phyloP scores from a whole-genome alignment of 1,284 basidiomycete genomes.

The Macrocystidia cucumis region DNA sequence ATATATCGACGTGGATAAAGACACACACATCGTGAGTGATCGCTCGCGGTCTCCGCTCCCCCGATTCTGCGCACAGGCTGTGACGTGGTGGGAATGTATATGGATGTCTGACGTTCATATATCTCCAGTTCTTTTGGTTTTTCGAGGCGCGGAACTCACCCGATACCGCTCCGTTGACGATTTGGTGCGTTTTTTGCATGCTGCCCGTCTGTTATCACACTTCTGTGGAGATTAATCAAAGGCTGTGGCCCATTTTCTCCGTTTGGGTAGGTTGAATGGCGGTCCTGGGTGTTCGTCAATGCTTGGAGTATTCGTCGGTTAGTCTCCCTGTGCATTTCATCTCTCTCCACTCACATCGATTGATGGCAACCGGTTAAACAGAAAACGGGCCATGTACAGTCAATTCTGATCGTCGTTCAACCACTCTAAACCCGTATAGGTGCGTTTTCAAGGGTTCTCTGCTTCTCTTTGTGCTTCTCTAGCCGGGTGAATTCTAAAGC shows the following conservation, averaged over 20 bases:
- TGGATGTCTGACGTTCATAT: no score
- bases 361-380: no score
- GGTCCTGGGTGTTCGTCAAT: background rate
- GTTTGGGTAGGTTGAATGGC: background rate
- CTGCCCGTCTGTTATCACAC: background rate
- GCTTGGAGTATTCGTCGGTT: background rate
- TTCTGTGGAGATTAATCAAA: no score
- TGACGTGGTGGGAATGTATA: no score
- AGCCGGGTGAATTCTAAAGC: no score
- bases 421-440: conserved; percentile 36
- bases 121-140: background rate
- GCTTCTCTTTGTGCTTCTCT: no score
- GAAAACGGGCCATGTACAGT: background rate
- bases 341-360: no score
- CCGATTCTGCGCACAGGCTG: background rate
- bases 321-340: no score
- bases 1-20: background rate
- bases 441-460: conserved; percentile 15
- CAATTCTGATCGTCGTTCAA: background rate
- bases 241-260: no score
- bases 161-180: background rate
- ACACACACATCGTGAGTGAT: background rate
- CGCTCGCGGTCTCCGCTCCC: background rate
- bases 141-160: background rate
- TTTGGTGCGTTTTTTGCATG: background rate